Evolutionary conservation across 306 rosid species (phyloP).

Genomic region (Ceratonia siliqua): DNA sequence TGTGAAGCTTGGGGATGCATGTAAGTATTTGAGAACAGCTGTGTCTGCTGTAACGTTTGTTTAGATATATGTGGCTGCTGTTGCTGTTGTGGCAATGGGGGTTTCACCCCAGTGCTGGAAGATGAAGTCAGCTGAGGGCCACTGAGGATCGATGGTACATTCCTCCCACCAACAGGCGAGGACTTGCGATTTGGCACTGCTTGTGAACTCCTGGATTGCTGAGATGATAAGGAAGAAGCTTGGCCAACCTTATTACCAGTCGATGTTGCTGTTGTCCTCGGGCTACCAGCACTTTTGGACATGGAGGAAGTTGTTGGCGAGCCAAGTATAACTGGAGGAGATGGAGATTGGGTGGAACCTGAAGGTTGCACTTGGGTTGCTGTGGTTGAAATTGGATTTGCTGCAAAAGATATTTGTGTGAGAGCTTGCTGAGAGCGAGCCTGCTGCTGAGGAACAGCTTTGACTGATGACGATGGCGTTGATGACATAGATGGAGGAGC

Average conservation of each 20-base stretch:
- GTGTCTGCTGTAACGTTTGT: conserved; percentile 68
- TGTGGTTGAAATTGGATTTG: conserved; percentile 69
- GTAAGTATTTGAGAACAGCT: conserved; percentile 51
- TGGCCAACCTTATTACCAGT: conserved; percentile 67
- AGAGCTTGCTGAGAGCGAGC: conserved; percentile 66
- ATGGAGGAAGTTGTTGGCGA: conserved; percentile 83
- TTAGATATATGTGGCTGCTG: conserved; percentile 56
- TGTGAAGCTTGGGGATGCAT: conserved; percentile 62
- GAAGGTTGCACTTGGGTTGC: conserved; percentile 60
- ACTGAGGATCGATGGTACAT: conserved; percentile 72
- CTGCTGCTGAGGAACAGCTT: conserved; percentile 69
- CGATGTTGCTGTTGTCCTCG: conserved; percentile 68
- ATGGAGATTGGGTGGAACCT: conserved; percentile 68
- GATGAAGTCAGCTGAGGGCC: conserved; percentile 59
- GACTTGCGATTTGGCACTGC: conserved; percentile 60
- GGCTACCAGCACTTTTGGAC: conserved; percentile 89
- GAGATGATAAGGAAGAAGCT: conserved; percentile 64
- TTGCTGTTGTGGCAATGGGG: conserved; percentile 56
- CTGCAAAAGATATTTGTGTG: conserved; percentile 82
- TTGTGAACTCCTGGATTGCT: conserved; percentile 65
- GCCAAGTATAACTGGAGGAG: conserved; percentile 76
- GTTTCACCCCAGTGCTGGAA: conserved; percentile 50
- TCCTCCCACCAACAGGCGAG: conserved; percentile 82
- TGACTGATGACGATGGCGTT: conserved; percentile 58
- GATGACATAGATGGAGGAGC: conserved; percentile 65